Conservation (phyloP, 768 basidiomycete genomes). For the Lepiota subincarnata region DNA sequence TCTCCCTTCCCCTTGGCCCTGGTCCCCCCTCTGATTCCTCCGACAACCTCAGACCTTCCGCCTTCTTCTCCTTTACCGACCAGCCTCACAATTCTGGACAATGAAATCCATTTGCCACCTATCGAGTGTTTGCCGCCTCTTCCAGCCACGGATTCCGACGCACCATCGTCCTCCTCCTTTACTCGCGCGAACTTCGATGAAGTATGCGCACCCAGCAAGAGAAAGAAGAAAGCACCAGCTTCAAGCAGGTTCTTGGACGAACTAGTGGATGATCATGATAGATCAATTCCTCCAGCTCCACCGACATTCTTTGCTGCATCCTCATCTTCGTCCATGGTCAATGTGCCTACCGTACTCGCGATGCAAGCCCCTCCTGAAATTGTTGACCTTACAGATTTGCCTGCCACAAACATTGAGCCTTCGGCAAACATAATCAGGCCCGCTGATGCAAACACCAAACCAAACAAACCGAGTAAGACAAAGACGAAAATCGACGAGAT, state of each 20-base stretch:
- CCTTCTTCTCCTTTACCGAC: constrained; percentile 23
- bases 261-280: constrained; percentile 10
- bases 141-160: constrained; percentile 11
- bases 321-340: constrained; percentile 25
- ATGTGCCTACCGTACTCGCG: constrained; percentile 17
- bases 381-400: constrained; percentile 27
- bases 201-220: constrained; percentile 15
- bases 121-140: constrained; percentile 31
- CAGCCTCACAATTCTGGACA: constrained; percentile 11
- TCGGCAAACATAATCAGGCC: not conserved
- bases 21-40: constrained; percentile 18
- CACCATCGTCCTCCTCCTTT: constrained; percentile 27
- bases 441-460: constrained; percentile 11
- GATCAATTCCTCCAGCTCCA: constrained; percentile 23
- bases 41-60: constrained; percentile 33
- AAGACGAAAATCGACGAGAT: constrained; percentile 19
- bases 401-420: constrained; percentile 19
- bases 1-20: constrained; percentile 16
- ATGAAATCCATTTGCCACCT: constrained; percentile 21
- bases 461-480: constrained; percentile 23
- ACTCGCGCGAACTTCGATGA: constrained; percentile 27
- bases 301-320: constrained; percentile 45
- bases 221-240: no score
- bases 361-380: constrained; percentile 8
- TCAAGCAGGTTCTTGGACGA: not conserved